phyloP scores from a whole-genome alignment of 2,329 filamentous ascomycete genomes.

The Arthrocladium fulminans region DNA sequence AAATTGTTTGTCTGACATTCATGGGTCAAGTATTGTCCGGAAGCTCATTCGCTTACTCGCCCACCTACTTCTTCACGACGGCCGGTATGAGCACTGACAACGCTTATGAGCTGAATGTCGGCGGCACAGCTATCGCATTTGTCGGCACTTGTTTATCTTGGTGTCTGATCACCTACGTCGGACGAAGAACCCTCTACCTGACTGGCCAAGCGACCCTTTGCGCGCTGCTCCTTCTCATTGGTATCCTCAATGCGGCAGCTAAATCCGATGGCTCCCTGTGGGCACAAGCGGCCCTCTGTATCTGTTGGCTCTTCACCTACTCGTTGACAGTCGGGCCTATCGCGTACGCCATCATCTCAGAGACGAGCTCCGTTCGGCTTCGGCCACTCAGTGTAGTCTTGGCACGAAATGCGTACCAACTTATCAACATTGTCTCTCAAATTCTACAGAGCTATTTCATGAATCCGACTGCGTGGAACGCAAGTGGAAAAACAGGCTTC shows the following conservation, averaged over 20 bases:
- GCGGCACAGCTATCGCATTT: constrained; percentile 37
- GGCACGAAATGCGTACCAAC: constrained; percentile 41
- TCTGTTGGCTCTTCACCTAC: neutral
- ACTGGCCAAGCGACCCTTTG: constrained; percentile 21
- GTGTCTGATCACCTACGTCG: constrained; percentile 30
- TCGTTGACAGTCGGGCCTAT: neutral
- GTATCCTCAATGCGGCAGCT: neutral
- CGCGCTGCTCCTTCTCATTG: neutral
- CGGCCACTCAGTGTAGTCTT: constrained; percentile 37
- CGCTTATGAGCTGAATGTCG: constrained; percentile 39
- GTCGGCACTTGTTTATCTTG: constrained; percentile 35
- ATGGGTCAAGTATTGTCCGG: constrained; percentile 56
- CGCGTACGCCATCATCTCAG: constrained; percentile 36
- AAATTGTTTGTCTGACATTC: constrained; percentile 58
- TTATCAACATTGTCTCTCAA: constrained; percentile 31
- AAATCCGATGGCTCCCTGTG: neutral
- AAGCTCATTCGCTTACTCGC: constrained; percentile 55
- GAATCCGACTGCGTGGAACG: constrained; percentile 30
- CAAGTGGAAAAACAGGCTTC: constrained; percentile 32
- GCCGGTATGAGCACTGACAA: constrained; percentile 29
- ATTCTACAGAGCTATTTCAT: constrained; percentile 27
- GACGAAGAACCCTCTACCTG: constrained; percentile 33
- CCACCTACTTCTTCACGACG: constrained; percentile 46
- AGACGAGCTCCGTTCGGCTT: constrained; percentile 22
- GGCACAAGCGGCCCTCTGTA: neutral